Conservation (phyloP, 169 alveolate species). For the Plasmodium fragile region DNA sequence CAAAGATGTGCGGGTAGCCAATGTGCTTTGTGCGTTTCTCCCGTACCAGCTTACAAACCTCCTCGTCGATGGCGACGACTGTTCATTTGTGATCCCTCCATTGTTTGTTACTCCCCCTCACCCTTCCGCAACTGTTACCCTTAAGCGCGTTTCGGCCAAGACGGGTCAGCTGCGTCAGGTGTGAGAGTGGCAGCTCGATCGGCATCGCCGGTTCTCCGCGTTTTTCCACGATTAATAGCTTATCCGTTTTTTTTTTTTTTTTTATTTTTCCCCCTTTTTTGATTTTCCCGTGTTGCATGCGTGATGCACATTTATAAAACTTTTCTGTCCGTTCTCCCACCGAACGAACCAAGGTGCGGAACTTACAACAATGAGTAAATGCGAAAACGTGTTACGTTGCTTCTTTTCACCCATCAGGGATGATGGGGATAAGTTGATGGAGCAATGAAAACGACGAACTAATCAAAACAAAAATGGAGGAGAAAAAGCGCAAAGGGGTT, state of each 20-base stretch:
- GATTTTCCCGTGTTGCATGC: not conserved
- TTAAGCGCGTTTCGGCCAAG: not conserved
- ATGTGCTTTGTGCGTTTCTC: not conserved
- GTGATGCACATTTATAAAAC: not conserved
- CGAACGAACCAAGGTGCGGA: not conserved
- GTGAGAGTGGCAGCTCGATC: not conserved
- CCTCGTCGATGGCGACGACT: not conserved
- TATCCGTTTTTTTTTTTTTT: not conserved
- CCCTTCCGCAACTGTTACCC: not conserved
- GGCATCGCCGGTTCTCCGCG: not conserved
- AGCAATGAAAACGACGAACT: not conserved
- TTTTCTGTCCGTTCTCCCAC: not conserved
- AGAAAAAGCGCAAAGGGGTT: not conserved
- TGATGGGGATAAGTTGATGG: not conserved
- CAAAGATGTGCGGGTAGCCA: not conserved
- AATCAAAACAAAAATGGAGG: not conserved
- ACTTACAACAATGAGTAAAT: not conserved
- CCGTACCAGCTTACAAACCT: not conserved
- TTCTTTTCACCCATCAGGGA: not conserved
- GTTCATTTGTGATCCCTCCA: not conserved
- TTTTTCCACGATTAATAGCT: not conserved
- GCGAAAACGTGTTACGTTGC: not conserved
- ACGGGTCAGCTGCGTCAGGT: not conserved
- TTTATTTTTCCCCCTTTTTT: not conserved
- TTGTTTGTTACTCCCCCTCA: not conserved